Evolutionary conservation across 2,329 filamentous ascomycete genomes (phyloP).

Genomic region (Fusarium veterinarium): DNA sequence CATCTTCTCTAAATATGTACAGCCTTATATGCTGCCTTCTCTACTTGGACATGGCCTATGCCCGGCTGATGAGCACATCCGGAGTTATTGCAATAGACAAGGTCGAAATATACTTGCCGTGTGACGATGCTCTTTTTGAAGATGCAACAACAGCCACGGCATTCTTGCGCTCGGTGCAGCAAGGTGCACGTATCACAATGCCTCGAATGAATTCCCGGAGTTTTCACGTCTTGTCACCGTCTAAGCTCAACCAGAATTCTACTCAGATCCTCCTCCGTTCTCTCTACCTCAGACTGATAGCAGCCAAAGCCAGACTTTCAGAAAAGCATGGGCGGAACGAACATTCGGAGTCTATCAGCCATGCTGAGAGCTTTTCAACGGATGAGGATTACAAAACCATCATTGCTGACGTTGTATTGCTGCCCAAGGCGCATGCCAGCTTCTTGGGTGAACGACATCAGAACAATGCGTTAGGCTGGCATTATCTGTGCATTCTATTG

Average conservation of each 20-base stretch:
- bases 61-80: background rate
- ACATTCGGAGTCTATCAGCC: background rate
- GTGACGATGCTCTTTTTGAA: conserved; percentile 17
- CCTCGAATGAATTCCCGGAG: background rate
- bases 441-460: background rate
- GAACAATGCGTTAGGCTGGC: conserved; percentile 15
- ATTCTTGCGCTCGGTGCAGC: background rate
- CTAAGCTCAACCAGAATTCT: conserved; percentile 5
- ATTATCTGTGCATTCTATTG: conserved; percentile 15
- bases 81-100: conserved; percentile 17
- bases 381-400: background rate
- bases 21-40: conserved; percentile 12
- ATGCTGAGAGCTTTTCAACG: background rate
- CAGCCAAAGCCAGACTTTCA: background rate
- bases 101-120: conserved; percentile 15
- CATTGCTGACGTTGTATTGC: background rate
- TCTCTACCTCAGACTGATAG: conserved; percentile 9
- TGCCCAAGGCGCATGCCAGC: background rate
- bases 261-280: conserved; percentile 12
- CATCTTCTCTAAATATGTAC: background rate
- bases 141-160: background rate
- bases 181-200: background rate
- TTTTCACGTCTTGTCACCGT: background rate
- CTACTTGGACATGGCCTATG: conserved; percentile 20
- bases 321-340: background rate